phyloP scores from a whole-genome alignment of 257 asterid species.

The Henckelia pumila region DNA sequence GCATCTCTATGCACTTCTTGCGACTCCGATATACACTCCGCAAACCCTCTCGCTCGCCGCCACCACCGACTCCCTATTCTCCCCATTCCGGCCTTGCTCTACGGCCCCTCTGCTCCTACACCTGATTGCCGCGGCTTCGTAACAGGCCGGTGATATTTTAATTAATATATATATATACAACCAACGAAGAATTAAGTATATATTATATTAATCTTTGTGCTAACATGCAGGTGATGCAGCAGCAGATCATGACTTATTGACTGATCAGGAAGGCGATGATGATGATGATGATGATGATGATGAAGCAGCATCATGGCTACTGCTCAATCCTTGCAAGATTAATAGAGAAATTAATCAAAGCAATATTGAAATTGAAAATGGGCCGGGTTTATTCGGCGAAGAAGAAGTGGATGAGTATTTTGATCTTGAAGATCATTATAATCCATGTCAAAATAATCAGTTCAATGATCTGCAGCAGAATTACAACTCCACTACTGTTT shows the following conservation, averaged over 20 bases:
- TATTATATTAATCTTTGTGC: too few species aligned
- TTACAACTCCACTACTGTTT: slow-evolving; percentile 24
- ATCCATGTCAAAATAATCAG: slow-evolving; percentile 35
- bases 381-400: slow-evolving; percentile 36
- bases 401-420: slow-evolving; percentile 59
- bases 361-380: slow-evolving; percentile 19
- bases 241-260: slow-evolving; percentile 33
- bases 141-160: not conserved
- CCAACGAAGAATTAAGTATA: not conserved
- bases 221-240: slow-evolving; percentile 23
- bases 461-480: slow-evolving; percentile 38
- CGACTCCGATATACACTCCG: slow-evolving; percentile 77
- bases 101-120: slow-evolving; percentile 26
- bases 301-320: slow-evolving; percentile 73
- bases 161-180: too few species aligned
- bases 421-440: slow-evolving; percentile 52
- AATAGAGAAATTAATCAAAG: slow-evolving; percentile 24
- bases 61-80: slow-evolving; percentile 75
- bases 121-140: slow-evolving; percentile 19
- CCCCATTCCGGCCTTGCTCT: slow-evolving; percentile 35
- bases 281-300: slow-evolving; percentile 50
- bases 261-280: slow-evolving; percentile 30
- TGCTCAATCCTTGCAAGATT: slow-evolving; percentile 50
- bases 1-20: slow-evolving; percentile 77
- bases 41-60: slow-evolving; percentile 79